Evolutionary conservation across 2,329 filamentous ascomycete species (phyloP).

Genomic region (Chrysosphaeria jannelii): DNA sequence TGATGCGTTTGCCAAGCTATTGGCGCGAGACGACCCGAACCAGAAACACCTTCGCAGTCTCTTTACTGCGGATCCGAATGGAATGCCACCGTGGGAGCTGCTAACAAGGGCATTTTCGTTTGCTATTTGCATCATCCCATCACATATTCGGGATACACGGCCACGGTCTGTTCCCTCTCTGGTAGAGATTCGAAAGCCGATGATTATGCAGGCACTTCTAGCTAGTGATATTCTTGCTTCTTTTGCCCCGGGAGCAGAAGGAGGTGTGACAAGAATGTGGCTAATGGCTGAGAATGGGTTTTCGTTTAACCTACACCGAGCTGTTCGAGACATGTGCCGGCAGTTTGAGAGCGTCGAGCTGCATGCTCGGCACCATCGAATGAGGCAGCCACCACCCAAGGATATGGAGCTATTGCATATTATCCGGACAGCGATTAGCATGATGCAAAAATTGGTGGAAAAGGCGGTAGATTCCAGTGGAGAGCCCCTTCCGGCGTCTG

Average conservation of each 20-base stretch:
- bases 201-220: constrained; percentile 73
- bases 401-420: constrained; percentile 29
- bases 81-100: constrained; percentile 40
- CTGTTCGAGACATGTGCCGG: constrained; percentile 41
- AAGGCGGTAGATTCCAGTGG: constrained; percentile 26
- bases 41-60: constrained; percentile 56
- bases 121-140: constrained; percentile 59
- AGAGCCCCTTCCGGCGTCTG: constrained; percentile 26
- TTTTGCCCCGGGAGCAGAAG: constrained; percentile 32
- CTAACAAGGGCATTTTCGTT: constrained; percentile 68
- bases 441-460: constrained; percentile 37
- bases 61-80: constrained; percentile 35
- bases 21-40: constrained; percentile 85
- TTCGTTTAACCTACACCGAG: constrained; percentile 44
- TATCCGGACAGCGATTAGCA: constrained; percentile 32
- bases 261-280: constrained; percentile 46
- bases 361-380: constrained; percentile 7
- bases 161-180: constrained; percentile 30
- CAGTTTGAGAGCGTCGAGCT: constrained; percentile 16
- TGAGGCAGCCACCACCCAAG: constrained; percentile 9
- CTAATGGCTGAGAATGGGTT: constrained; percentile 62
- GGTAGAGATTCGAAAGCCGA: constrained; percentile 59
- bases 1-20: constrained; percentile 67
- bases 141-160: constrained; percentile 19
- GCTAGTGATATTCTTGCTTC: constrained; percentile 68